phyloP scores from a whole-genome alignment of 2,329 filamentous ascomycete genomes.

The Elsinoe perseae region DNA sequence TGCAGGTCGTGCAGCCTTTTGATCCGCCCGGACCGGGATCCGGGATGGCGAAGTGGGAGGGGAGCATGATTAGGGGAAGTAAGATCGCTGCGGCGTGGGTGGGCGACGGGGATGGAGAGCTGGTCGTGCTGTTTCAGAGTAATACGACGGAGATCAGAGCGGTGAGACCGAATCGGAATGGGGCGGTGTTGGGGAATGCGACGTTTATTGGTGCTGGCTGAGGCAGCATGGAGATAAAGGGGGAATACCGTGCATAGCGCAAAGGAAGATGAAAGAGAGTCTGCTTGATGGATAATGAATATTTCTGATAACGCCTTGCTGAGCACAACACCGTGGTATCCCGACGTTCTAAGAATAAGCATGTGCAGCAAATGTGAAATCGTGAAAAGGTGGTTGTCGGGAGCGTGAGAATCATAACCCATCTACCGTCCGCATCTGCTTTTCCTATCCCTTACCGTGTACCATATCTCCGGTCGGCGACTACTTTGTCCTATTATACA shows the following conservation, averaged over 20 bases:
- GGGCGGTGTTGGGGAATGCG: neutral
- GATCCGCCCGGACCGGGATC: neutral
- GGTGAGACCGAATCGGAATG: slow-evolving; percentile 1
- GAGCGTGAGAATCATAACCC: neutral
- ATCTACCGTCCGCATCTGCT: neutral
- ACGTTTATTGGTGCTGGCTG: neutral
- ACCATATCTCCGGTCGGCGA: no score
- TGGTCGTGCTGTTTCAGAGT: neutral
- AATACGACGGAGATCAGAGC: neutral
- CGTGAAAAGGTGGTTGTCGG: neutral
- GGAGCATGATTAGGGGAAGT: neutral
- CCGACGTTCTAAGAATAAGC: neutral
- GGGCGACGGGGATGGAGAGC: neutral
- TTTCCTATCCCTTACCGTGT: neutral
- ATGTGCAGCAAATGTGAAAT: neutral
- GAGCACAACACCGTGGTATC: neutral
- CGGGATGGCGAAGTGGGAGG: neutral
- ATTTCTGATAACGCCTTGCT: neutral
- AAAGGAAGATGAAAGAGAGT: neutral
- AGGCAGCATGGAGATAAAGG: neutral
- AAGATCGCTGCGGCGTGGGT: slow-evolving; percentile 4
- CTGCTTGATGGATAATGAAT: neutral
- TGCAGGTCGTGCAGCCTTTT: neutral
- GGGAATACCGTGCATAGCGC: neutral
- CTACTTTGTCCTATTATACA: slow-evolving; percentile 14